phyloP scores from a whole-genome alignment of 2,329 filamentous ascomycete genomes.

The Pestalotiopsis sp. region DNA sequence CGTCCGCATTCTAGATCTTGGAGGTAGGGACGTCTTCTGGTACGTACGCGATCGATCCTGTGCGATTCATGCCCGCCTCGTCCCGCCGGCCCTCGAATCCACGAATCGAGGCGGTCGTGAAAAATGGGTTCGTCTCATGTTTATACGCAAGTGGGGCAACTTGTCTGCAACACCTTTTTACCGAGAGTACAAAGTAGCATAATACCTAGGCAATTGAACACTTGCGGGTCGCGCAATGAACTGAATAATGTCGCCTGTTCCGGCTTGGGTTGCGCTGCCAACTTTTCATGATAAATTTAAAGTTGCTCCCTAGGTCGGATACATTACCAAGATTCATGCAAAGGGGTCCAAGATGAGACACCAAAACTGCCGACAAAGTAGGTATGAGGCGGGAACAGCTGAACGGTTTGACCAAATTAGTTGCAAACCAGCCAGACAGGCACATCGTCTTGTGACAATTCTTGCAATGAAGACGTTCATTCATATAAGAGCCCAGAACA shows the following conservation, averaged over 20 bases:
- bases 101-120: background rate
- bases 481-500: too few relatives aligned
- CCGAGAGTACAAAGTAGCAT: background rate
- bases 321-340: background rate
- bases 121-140: conserved; percentile 11
- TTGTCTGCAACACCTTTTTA: background rate
- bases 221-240: background rate
- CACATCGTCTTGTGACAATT: background rate
- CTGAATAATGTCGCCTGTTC: background rate
- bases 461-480: too few relatives aligned
- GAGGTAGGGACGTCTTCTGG: too few relatives aligned
- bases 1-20: background rate
- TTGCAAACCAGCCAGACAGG: background rate
- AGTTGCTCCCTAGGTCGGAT: background rate
- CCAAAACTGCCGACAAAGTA: background rate
- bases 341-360: background rate
- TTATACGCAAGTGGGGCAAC: conserved; percentile 5
- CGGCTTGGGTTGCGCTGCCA: background rate
- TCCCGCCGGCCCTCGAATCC: background rate
- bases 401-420: background rate
- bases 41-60: background rate
- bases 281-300: background rate
- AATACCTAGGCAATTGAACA: background rate
- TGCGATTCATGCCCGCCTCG: background rate
- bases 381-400: background rate